Base-by-base conservation (phyloP, 345 rosid species). In the Diplotaxis tenuifolia region DNA sequence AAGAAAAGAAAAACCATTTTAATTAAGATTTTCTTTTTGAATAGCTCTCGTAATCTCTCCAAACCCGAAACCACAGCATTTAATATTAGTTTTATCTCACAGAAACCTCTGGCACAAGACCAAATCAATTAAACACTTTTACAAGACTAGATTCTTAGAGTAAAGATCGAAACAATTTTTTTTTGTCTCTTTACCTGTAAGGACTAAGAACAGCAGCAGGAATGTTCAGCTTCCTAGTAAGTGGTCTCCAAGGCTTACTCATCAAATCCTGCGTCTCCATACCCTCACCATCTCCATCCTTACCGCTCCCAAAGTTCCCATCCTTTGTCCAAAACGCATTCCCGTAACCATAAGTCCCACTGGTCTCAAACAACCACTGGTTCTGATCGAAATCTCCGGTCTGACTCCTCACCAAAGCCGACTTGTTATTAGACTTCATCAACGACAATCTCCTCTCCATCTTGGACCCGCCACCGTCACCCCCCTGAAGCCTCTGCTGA, bases 311-410 rank as follows among this genome's bases (percentile, higher is more conserved):
- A 29, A 89, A 78, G 65, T 86, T 88, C n/a, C 94, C 98, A 21
- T 91, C 98, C 74, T 78, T 94, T 15, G 97, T 89, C 96, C 97
- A 94, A 72, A 91, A 89, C 23, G 98, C 98, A 83, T 94, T 94
- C 19, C 98, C 97, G 62, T 91, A 91, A 42, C 98, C 98, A 72
- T 94, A 94, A 56, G 96, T 91, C 9, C 96, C 96, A 80, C 74
- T 85, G 0, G 98, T 89, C 84, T 91, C 97, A 77, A 89, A 94
- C 77, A 91, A 77, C 98, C 98, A 91, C 81, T 90, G 80, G 60
- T 88, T 94, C 32, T 94, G 97, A 81, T 94, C 98, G 60, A 94
- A 94, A 79, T 94, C 98, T 9, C 93, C 95, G 0, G 98, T 91
- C 74, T 94, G 98, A 81, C 93, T 94, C 82, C 98, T 88, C 94